Conservation (phyloP, 1,139 yeast genomes). For the Nakaseomyces nivariensis region DNA sequence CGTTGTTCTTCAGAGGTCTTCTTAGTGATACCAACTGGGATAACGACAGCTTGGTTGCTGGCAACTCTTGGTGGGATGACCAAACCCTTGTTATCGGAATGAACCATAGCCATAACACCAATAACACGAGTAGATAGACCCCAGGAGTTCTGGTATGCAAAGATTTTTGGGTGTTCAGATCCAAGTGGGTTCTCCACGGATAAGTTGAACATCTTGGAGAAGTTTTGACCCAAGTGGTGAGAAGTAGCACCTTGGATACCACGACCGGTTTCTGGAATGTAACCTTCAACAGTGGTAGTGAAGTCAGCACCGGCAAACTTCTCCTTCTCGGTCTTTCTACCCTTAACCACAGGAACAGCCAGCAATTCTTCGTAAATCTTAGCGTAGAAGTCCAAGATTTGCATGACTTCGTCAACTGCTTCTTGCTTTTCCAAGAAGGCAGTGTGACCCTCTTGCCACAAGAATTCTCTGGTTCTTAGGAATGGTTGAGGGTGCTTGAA, state of each 20-base stretch:
- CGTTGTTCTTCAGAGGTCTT: conserved; percentile 74
- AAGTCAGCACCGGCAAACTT: conserved; percentile 96
- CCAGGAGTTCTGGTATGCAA: conserved; percentile 97
- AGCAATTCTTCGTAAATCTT: conserved; percentile 79
- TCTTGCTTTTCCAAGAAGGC: conserved; percentile 78
- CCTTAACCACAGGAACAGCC: conserved; percentile 96
- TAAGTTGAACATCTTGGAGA: conserved; percentile 96
- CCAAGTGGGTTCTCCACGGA: conserved; percentile 92
- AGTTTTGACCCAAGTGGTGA: conserved; percentile 95
- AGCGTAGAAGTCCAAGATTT: conserved; percentile 79
- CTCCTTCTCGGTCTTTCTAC: conserved; percentile 93
- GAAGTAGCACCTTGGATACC: conserved; percentile 99
- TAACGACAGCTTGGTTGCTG: conserved; percentile 78
- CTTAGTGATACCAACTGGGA: conserved; percentile 91
- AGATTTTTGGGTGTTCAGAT: conserved; percentile 72
- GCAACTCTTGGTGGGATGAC: conserved; percentile 98
- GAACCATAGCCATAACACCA: conserved; percentile 99
- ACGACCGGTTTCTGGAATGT: conserved; percentile 96
- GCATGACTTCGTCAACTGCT: conserved; percentile 75
- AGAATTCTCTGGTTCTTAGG: conserved; percentile 94
- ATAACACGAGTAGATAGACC: conserved; percentile 97
- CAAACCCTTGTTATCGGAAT: conserved; percentile 96
- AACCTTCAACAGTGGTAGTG: conserved; percentile 95
- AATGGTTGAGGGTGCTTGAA: conserved; percentile 99
- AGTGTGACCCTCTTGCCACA: conserved; percentile 99